phyloP scores from a whole-genome alignment of 2,329 filamentous ascomycete species.

The Verticillium isaacii region DNA sequence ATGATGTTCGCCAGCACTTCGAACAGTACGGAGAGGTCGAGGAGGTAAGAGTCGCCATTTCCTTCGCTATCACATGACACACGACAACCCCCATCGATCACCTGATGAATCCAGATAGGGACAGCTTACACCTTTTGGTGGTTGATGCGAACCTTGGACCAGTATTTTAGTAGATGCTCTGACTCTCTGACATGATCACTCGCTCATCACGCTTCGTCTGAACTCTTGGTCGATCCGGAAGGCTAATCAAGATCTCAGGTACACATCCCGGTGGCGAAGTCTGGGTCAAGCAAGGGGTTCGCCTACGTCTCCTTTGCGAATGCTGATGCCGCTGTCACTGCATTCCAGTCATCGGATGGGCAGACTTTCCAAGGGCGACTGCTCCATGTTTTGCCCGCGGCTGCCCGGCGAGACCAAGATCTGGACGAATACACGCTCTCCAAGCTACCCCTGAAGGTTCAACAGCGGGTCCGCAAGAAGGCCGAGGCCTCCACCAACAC shows the following conservation, averaged over 20 bases:
- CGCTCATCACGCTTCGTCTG: not conserved
- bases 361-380: constrained; percentile 89
- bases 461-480: constrained; percentile 84
- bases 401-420: constrained; percentile 73
- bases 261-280: constrained; percentile 73
- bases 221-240: constrained; percentile 2
- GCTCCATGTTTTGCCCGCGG: constrained; percentile 82
- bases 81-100: constrained; percentile 3
- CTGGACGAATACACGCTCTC: constrained; percentile 87
- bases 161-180: constrained; percentile 99
- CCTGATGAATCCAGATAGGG: constrained; percentile 99
- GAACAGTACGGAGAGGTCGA: constrained; percentile 68
- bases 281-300: constrained; percentile 80
- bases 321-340: constrained; percentile 67
- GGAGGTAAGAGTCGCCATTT: constrained; percentile 67
- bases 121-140: constrained; percentile 91
- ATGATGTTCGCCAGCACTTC: constrained; percentile 72
- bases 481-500: constrained; percentile 69
- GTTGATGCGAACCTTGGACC: constrained; percentile 86
- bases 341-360: constrained; percentile 76
- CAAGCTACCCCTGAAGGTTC: constrained; percentile 90
- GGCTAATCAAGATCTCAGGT: constrained; percentile 52
- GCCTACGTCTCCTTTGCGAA: constrained; percentile 78
- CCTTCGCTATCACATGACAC: constrained; percentile 10
- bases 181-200: constrained; percentile 61